A percentile compares a stretch with the other conserved stretches of the same genome.
phyloP scores from a whole-genome alignment of 108 stramenopile genomes.

The Conticribra guillardii region DNA sequence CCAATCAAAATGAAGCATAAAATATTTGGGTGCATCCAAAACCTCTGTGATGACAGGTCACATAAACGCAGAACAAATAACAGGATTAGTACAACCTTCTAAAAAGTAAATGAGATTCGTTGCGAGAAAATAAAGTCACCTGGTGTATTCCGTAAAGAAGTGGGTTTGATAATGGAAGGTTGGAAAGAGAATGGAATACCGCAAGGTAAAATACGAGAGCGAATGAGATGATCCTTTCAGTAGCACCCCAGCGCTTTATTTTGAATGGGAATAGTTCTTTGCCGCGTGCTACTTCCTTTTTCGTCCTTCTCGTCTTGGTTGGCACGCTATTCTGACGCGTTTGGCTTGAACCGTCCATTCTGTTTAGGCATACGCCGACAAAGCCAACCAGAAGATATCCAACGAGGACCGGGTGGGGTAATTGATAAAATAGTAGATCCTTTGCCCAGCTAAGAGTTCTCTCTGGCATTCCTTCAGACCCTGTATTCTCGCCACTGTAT shows the following conservation, averaged over 20 bases:
- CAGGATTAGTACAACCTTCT: too few relatives aligned
- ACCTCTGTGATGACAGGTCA: slow-evolving; percentile 54
- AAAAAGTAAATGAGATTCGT: too few relatives aligned
- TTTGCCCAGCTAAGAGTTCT: slow-evolving; percentile 33
- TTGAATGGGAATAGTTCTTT: too few relatives aligned
- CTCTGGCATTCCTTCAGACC: slow-evolving; percentile 37
- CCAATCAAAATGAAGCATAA: slow-evolving; percentile 49
- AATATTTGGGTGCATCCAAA: slow-evolving; percentile 88
- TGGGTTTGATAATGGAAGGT: slow-evolving; percentile 64
- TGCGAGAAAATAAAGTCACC: slow-evolving; percentile 7
- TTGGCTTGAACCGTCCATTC: neutral
- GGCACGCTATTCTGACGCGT: too few relatives aligned
- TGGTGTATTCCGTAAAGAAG: slow-evolving; percentile 80
- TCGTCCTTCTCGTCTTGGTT: slow-evolving; percentile 5
- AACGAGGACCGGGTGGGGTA: slow-evolving; percentile 13
- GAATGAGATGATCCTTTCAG: slow-evolving; percentile 23
- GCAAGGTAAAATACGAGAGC: slow-evolving; percentile 60
- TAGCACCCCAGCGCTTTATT: neutral
- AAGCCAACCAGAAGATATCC: slow-evolving; percentile 25
- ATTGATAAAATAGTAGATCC: slow-evolving; percentile 32
- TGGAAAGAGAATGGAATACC: slow-evolving; percentile 77
- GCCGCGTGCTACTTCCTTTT: too few relatives aligned
- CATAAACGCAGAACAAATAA: too few relatives aligned
- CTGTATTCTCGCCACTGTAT: slow-evolving; percentile 43
- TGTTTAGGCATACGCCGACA: neutral